Percentiles rank a stretch among this genome's conserved stretches.
These are phyloP conservation scores for Didymella keratinophila DNA, from an alignment of 2,329 filamentous ascomycete species.

Conservation along the genomic window DNA sequence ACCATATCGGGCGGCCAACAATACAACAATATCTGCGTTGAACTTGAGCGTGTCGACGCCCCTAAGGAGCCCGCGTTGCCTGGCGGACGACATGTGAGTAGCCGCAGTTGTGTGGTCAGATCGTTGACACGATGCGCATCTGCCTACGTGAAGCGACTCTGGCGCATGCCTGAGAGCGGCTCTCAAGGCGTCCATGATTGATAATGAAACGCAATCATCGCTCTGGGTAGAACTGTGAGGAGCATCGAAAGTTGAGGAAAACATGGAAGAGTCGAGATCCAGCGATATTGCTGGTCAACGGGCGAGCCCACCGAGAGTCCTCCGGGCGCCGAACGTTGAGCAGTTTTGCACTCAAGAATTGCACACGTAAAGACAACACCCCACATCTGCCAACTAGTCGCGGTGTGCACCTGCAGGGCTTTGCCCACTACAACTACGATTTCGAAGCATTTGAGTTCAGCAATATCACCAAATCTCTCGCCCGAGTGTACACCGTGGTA, in stretches of 20 bases:
- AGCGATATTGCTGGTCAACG: neutral
- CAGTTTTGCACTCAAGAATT: slow-evolving; percentile 13
- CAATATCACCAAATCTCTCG: neutral
- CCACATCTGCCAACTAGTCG: neutral
- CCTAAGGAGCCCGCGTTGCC: neutral
- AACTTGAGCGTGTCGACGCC: neutral
- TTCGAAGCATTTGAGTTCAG: neutral
- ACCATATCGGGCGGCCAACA: neutral
- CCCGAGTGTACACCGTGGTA: neutral
- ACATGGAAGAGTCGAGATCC: slow-evolving; percentile 8
- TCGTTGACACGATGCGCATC: neutral
- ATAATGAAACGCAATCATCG: neutral
- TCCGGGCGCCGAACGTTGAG: too few relatives aligned
- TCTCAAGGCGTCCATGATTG: neutral
- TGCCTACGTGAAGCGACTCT: neutral
- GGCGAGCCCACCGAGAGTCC: too few relatives aligned
- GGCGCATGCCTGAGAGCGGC: neutral
- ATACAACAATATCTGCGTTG: neutral
- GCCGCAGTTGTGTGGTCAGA: neutral
- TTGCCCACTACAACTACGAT: neutral
- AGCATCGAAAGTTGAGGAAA: slow-evolving; percentile 5
- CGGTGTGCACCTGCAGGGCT: neutral
- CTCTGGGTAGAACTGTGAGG: neutral
- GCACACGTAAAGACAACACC: neutral
- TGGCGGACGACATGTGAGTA: neutral